Conservation (phyloP, 108 stramenopile genomes). For the Cyclotella atomus region DNA sequence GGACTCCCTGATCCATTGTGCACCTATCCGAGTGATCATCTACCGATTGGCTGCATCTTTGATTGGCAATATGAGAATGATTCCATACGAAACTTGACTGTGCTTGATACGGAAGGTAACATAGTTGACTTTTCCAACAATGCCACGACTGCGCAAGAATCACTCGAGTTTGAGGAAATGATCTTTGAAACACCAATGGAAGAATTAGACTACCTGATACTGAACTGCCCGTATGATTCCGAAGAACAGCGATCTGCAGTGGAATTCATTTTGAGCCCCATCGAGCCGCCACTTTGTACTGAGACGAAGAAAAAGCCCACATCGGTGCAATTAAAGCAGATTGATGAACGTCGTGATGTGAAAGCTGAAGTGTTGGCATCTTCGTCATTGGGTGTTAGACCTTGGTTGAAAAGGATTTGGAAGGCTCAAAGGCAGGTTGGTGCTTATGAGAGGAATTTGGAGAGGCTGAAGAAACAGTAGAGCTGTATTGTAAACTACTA, state of each 20-base stretch:
- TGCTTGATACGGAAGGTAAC: slow-evolving; percentile 39
- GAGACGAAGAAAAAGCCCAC: slow-evolving; percentile 31
- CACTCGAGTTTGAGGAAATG: slow-evolving; percentile 13
- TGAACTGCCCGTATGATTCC: slow-evolving; percentile 51
- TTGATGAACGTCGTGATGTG: slow-evolving; percentile 36
- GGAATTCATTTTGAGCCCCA: slow-evolving; percentile 32
- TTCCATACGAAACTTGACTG: slow-evolving; percentile 4
- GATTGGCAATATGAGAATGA: slow-evolving; percentile 41
- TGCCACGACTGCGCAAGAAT: background rate
- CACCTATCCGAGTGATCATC: slow-evolving; percentile 50
- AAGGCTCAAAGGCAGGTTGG: slow-evolving; percentile 46
- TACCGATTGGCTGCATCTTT: slow-evolving; percentile 54
- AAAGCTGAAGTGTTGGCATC: slow-evolving; percentile 28
- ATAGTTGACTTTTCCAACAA: slow-evolving; percentile 1
- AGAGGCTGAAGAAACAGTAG: no score
- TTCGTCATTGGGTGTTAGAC: slow-evolving; percentile 30
- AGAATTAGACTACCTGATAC: slow-evolving; percentile 47
- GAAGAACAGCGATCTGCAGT: slow-evolving; percentile 36
- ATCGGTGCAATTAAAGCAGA: slow-evolving; percentile 41
- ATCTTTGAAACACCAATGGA: slow-evolving; percentile 33
- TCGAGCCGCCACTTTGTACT: slow-evolving; percentile 29
- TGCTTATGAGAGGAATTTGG: slow-evolving; percentile 26
- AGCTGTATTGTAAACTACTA: no score
- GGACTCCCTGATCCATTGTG: slow-evolving; percentile 45
- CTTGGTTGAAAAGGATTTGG: slow-evolving; percentile 51